These are phyloP conservation scores for Pluteus cervinus DNA, from an alignment of 768 basidiomycete genomes.

Conservation along the genomic window DNA sequence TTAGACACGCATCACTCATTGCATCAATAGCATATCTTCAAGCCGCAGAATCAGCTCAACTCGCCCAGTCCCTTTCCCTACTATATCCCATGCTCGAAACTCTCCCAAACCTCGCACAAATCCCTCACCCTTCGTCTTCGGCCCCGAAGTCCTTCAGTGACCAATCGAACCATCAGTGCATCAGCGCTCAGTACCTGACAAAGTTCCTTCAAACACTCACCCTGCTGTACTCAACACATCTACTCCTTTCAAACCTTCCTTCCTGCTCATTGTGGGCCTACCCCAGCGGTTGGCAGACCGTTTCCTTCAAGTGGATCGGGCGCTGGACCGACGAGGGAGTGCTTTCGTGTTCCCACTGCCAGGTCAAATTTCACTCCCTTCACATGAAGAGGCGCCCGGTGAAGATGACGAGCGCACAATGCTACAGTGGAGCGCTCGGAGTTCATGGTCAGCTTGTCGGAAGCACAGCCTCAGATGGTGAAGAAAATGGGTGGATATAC, in stretches of 20 bases:
- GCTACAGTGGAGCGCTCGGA: slow-evolving; percentile 66
- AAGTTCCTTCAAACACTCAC: slow-evolving; percentile 63
- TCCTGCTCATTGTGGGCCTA: slow-evolving; percentile 37
- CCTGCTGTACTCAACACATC: slow-evolving; percentile 60
- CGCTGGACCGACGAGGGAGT: slow-evolving; percentile 20
- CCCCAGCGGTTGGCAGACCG: slow-evolving; percentile 39
- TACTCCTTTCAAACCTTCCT: slow-evolving; percentile 78
- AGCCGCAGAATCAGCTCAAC: slow-evolving; percentile 52
- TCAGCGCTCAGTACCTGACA: slow-evolving; percentile 51
- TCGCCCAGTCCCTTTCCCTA: slow-evolving; percentile 52
- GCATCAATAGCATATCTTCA: slow-evolving; percentile 66
- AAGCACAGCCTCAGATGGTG: slow-evolving; percentile 67
- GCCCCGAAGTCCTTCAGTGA: too few species aligned
- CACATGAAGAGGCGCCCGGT: slow-evolving; percentile 32
- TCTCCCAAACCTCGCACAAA: slow-evolving; percentile 46
- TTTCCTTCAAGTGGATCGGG: slow-evolving; percentile 26
- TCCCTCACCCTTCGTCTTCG: too few species aligned
- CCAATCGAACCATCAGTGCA: slow-evolving; percentile 31
- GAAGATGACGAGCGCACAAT: slow-evolving; percentile 66
- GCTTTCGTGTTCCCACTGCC: slow-evolving; percentile 35
- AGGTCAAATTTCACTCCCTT: slow-evolving; percentile 18
- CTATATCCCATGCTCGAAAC: slow-evolving; percentile 72
- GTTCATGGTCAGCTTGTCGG: slow-evolving; percentile 73
- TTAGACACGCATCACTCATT: slow-evolving; percentile 65
- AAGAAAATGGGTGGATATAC: slow-evolving; percentile 58